Percentiles rank a stretch among this genome's conserved stretches.
Evolutionary conservation across 192 early-diverging fungal genomes (phyloP).

Genomic region (Rhizoclosmatium sp.): DNA sequence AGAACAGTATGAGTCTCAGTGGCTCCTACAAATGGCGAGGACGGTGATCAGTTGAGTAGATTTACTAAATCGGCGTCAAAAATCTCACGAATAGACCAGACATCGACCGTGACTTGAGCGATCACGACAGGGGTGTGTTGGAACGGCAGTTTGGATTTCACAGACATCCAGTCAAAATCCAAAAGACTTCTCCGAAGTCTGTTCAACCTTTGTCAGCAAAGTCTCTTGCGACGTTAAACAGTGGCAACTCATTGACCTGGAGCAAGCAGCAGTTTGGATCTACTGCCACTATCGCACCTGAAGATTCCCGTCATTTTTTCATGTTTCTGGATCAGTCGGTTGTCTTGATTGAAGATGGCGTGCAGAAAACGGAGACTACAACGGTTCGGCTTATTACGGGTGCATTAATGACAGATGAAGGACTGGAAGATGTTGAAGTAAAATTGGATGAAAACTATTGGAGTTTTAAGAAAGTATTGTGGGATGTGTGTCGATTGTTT

Average conservation of each 20-base stretch:
- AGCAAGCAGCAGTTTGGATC: too few relatives aligned
- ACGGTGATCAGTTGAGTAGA: background rate
- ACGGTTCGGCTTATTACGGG: slow-evolving; percentile 10
- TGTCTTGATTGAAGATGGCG: too few relatives aligned
- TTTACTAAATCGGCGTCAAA: background rate
- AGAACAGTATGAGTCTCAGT: slow-evolving; percentile 22
- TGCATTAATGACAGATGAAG: background rate
- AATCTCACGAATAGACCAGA: background rate
- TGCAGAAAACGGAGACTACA: background rate
- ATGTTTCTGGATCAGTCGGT: slow-evolving; percentile 22
- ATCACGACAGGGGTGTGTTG: background rate
- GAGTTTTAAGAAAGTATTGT: slow-evolving; percentile 14
- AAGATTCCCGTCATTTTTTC: slow-evolving; percentile 23
- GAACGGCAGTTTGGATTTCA: slow-evolving; percentile 23
- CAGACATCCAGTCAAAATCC: slow-evolving; percentile 3
- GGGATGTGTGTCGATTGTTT: background rate
- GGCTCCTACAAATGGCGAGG: slow-evolving; percentile 31
- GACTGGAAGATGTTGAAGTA: slow-evolving; percentile 30
- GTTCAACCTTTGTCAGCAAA: too few relatives aligned
- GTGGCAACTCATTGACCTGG: background rate
- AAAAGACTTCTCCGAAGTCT: too few relatives aligned
- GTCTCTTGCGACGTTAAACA: background rate
- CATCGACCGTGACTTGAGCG: slow-evolving; percentile 6
- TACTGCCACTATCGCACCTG: too few relatives aligned
- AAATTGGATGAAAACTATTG: slow-evolving; percentile 19